Base-by-base conservation (phyloP, 1,139 yeast species). In the Wickerhamomyces sp. region DNA sequence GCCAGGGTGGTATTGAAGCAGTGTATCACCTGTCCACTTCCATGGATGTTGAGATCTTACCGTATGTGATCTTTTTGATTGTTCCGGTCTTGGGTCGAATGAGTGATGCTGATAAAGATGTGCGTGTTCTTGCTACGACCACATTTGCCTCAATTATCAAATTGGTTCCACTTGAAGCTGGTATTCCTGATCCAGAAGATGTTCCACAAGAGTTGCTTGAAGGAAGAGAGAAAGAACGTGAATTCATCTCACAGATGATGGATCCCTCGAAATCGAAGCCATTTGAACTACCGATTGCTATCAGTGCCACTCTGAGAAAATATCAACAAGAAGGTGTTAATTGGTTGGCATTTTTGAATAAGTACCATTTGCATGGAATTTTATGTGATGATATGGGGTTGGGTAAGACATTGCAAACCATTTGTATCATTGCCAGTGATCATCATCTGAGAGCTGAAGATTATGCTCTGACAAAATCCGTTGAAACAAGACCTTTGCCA, bases 381-480 rank as follows among this genome's bases (percentile, higher is more conserved):
- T 66, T 93, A 33, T 91, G 98, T 75, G 99, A 93, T 60, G 99
- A 93, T 75, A 93, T 93, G 99, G 99, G 99, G 11, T 71, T 93
- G 25, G 99, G 99, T 39, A 93, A 93, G 57, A 93, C 99, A 0
- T 69, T 93, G 43, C 99, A 93, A 60, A 89, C 98, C 0, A 88
- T 93, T 53, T 93, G 98, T 63, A 91, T 93, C 46, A 88, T 93
- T 36, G 85, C 98, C 0, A 87, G 96, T 51, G 98, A 93, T 54
- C 98, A 93, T 55, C 86, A 88, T 54, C 55, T 86, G 45, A 76
- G 98, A 52, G 79, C 77, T 12, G 83, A 83, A 46, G 83, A 78
- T 44, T 83, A 68, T 56, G 66, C 74, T 39, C 54, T 54, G 25
- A 78, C 94, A 0, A 61, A 70, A 19, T 70, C 83, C 0, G 66